A percentile compares a stretch with the other conserved stretches of the same genome.
phyloP scores from a whole-genome alignment of 129 eudicot species.

The Chrysanthemum makinoi region DNA sequence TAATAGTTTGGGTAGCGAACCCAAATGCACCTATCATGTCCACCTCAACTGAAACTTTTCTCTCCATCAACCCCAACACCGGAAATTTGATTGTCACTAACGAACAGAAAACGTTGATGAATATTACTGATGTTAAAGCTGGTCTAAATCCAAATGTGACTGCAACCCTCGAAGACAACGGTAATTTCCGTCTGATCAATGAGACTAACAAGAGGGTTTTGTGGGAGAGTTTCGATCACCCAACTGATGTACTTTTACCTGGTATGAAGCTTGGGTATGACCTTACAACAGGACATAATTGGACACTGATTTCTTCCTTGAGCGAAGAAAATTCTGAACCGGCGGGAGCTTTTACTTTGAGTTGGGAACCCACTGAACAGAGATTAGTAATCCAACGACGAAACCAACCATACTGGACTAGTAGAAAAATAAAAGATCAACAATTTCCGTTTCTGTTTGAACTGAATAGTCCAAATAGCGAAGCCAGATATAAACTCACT shows the following conservation, averaged over 20 bases:
- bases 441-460: not conserved
- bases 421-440: slow-evolving; percentile 2
- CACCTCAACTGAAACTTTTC: slow-evolving; percentile 20
- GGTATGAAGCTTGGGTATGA: slow-evolving; percentile 41
- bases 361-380: slow-evolving; percentile 17
- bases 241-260: slow-evolving; percentile 26
- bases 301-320: slow-evolving; percentile 29
- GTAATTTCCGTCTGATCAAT: not conserved
- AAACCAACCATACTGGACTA: slow-evolving; percentile 24
- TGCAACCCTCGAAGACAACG: slow-evolving; percentile 18
- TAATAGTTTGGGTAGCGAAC: slow-evolving; percentile 40
- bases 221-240: slow-evolving; percentile 40
- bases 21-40: slow-evolving; percentile 31
- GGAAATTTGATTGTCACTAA: slow-evolving; percentile 29
- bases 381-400: slow-evolving; percentile 4
- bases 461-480: not conserved
- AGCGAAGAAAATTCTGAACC: not conserved
- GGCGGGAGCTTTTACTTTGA: slow-evolving; percentile 23
- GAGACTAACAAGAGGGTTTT: slow-evolving; percentile 10
- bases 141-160: slow-evolving; percentile 19
- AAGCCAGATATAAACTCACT: not conserved
- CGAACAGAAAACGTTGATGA: slow-evolving; percentile 11
- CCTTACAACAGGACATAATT: slow-evolving; percentile 10
- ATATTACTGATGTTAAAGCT: slow-evolving; percentile 21
- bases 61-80: slow-evolving; percentile 11